Base-by-base conservation (phyloP, 208 protist species). In the Wallacemonas sp. region DNA sequence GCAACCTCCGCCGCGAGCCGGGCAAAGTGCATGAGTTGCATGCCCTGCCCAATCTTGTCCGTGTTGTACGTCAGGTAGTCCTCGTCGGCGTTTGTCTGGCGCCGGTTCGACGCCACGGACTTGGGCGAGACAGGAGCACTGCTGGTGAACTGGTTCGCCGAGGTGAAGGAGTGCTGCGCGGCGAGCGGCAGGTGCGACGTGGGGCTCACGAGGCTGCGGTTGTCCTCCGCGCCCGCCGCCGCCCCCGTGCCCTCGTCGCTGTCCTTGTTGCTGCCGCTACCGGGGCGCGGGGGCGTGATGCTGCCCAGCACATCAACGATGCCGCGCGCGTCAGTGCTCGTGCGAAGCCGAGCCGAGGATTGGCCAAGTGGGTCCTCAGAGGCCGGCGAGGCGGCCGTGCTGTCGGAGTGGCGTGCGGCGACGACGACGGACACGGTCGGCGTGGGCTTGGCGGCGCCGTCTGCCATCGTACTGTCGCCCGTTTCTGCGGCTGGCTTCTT, bases 51-150 rank as follows among this genome's bases (percentile, higher is more conserved):
- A n/a, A 59, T 59, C 7, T 10, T 0, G 31, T 59, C 52, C 29
- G 52, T 59, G 52, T 59, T 59, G 32, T 59, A 41, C 31, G 52
- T 59, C 16, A 59, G 52, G 32, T 42, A 59, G 52, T 59, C 52
- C 0, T 59, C 52, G 11, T 59, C 52, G 10, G n/a, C 29, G n/a
- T 2, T 12, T 5, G 52, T 59, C n/a, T 3, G 25, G 18, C 52
- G 52, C 4, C 52, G 25, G 20, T 41, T 33, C 31, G 52, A 59
- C 7, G 26, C n/a, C n/a, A 33, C 20, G 16, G 52, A 59, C 52
- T 44, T 59, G 0, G 52, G 52, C n/a, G 52, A 59, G 10, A 59
- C 52, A 2, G 52, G 52, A 11, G 52, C 52, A n/a, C 52, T 59
- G 36, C 52, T 59, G n/a, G 32, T 59, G 32, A 44, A 59, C 52